A percentile compares a stretch with the other conserved stretches of the same genome.
Evolutionary conservation across 2,329 filamentous ascomycete genomes (phyloP).

Genomic region (Chaetomium sp.): DNA sequence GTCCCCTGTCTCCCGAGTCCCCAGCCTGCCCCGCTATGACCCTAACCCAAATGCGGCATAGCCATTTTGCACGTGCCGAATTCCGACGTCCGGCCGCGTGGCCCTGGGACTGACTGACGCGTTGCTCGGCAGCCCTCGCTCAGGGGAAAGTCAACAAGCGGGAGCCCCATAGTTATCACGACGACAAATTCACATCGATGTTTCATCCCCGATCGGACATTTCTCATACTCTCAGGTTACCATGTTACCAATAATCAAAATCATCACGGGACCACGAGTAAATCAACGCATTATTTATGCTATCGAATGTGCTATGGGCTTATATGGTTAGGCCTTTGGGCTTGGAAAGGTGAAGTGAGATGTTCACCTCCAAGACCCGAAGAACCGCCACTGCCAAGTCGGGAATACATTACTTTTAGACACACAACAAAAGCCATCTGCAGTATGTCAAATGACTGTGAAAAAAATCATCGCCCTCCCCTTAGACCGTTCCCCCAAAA

Average conservation of each 20-base stretch:
- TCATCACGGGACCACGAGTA: not conserved
- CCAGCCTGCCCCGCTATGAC: not conserved
- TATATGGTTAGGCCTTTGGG: slow-evolving; percentile 5
- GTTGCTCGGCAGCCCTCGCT: slow-evolving; percentile 3
- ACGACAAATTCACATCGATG: not conserved
- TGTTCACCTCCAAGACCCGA: not conserved
- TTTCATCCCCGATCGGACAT: too few relatives aligned
- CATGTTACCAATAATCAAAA: too few relatives aligned
- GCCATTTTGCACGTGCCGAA: not conserved
- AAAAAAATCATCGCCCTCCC: not conserved
- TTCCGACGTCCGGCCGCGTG: not conserved
- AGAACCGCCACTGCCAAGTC: slow-evolving; percentile 13
- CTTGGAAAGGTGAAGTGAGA: not conserved
- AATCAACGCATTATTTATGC: slow-evolving; percentile 4
- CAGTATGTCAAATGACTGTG: slow-evolving; percentile 14
- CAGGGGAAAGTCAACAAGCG: slow-evolving; percentile 3
- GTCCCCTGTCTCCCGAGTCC: not conserved
- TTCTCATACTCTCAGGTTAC: too few relatives aligned
- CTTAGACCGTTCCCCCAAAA: not conserved
- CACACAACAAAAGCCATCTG: slow-evolving; percentile 4
- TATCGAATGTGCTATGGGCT: slow-evolving; percentile 4
- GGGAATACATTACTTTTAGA: not conserved
- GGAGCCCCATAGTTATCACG: not conserved
- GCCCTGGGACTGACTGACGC: not conserved
- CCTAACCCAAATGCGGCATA: not conserved